Evolutionary conservation across 176 grass and related monocot species (phyloP).

Genomic region (Phoenix roebelenii): DNA sequence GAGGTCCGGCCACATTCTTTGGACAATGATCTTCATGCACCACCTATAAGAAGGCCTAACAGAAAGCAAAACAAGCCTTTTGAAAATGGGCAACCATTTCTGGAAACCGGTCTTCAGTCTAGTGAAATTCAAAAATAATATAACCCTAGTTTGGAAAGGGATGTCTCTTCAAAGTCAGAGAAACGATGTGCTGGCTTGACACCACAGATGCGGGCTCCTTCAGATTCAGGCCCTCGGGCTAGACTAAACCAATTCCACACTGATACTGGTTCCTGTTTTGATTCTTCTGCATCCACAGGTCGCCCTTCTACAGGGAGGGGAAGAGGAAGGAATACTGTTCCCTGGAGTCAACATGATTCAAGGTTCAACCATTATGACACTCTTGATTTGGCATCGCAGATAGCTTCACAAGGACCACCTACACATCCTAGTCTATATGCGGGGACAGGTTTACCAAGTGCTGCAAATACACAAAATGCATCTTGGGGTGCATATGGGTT

Average conservation of each 20-base stretch:
- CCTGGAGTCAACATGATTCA: conserved; percentile 54
- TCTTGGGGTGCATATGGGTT: conserved; percentile 84
- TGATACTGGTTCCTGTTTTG: conserved; percentile 12
- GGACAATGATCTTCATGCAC: conserved; percentile 45
- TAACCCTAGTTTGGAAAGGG: conserved; percentile 26
- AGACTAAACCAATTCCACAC: conserved; percentile 41
- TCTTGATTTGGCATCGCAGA: conserved; percentile 72
- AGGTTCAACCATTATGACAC: conserved; percentile 64
- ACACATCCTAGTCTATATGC: conserved; percentile 51
- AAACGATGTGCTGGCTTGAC: conserved; percentile 40
- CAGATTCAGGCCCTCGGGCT: conserved; percentile 1
- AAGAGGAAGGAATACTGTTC: conserved; percentile 61
- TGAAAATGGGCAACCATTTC: conserved; percentile 31
- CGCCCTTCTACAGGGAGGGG: conserved; percentile 47
- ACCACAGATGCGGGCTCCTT: conserved; percentile 21
- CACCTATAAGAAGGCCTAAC: conserved; percentile 26
- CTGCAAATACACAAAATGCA: conserved; percentile 37
- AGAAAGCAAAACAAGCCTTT: conserved; percentile 45
- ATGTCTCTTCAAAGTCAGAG: conserved; percentile 38
- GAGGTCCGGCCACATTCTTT: conserved; percentile 48
- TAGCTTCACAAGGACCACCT: conserved; percentile 55
- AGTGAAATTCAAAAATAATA: too few relatives aligned
- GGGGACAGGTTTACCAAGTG: conserved; percentile 37
- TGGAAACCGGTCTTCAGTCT: conserved; percentile 29
- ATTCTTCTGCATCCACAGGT: conserved; percentile 32